Conservation (phyloP, 2,329 filamentous ascomycete species). For the Venturia effusa region DNA sequence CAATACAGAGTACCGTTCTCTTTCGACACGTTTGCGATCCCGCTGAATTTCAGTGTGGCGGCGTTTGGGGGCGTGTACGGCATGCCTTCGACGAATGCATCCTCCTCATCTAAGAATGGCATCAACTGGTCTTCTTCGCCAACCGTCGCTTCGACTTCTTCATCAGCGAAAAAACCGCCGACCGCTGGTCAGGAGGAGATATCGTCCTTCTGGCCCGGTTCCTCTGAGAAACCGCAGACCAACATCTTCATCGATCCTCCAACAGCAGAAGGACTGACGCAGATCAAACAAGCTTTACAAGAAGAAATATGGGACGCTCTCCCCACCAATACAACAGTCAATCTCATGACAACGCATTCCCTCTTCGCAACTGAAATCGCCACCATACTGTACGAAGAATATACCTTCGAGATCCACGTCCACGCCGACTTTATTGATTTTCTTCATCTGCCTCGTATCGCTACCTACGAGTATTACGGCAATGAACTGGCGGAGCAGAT, state of each 20-base stretch:
- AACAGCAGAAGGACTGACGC: no score
- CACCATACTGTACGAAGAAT: conserved; percentile 6
- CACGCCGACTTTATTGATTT: conserved; percentile 3
- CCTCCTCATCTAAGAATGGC: not conserved
- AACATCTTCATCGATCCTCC: not conserved
- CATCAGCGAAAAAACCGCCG: not conserved
- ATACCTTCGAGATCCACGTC: conserved; percentile 8
- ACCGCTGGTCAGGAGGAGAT: not conserved
- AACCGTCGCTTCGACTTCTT: not conserved
- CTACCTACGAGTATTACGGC: not conserved
- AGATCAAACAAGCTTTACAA: not conserved
- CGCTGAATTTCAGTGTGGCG: not conserved
- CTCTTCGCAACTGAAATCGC: conserved; percentile 2
- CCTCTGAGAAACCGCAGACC: not conserved
- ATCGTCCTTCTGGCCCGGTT: not conserved
- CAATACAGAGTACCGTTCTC: not conserved
- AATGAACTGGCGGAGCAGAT: not conserved
- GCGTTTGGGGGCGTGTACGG: not conserved
- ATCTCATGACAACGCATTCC: not conserved
- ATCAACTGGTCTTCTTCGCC: not conserved
- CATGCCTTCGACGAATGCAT: not conserved
- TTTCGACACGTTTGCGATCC: not conserved
- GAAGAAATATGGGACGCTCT: not conserved
- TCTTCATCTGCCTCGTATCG: not conserved
- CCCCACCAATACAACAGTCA: not conserved